Evolutionary conservation across 306 rosid genomes (phyloP).

Genomic region (Corylus avellana): DNA sequence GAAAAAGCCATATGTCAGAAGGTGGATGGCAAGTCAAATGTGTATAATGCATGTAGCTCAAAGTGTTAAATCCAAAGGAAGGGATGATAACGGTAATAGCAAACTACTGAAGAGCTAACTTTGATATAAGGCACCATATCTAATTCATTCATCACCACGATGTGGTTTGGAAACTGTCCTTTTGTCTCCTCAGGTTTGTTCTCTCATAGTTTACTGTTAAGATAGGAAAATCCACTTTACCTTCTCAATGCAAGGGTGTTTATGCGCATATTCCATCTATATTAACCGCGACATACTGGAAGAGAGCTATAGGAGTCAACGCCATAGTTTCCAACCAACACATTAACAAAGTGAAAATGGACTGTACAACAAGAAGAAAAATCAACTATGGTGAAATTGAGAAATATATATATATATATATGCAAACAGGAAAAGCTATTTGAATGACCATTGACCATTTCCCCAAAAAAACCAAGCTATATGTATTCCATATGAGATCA

Average conservation of each 20-base stretch:
- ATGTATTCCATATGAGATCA: too few relatives aligned
- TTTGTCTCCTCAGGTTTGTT: too few relatives aligned
- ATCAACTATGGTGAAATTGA: neutral
- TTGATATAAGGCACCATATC: neutral
- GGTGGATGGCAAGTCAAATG: neutral
- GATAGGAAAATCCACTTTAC: too few relatives aligned
- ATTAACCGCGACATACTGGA: neutral
- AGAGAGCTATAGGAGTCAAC: neutral
- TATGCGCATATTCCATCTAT: neutral
- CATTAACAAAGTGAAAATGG: neutral
- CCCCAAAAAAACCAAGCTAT: neutral
- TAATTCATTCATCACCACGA: neutral
- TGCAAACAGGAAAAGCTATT: too few relatives aligned
- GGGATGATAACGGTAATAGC: neutral
- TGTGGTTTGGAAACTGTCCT: neutral
- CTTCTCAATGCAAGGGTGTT: too few relatives aligned
- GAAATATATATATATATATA: too few relatives aligned
- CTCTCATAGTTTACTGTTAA: too few relatives aligned
- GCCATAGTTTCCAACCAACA: neutral
- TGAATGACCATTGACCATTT: too few relatives aligned
- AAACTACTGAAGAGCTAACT: neutral
- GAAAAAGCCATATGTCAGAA: neutral
- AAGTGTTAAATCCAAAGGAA: neutral
- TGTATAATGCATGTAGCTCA: neutral
- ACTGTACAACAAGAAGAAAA: neutral